Conservation (phyloP, 2,329 filamentous ascomycete genomes). For the Alternaria brassicae region DNA sequence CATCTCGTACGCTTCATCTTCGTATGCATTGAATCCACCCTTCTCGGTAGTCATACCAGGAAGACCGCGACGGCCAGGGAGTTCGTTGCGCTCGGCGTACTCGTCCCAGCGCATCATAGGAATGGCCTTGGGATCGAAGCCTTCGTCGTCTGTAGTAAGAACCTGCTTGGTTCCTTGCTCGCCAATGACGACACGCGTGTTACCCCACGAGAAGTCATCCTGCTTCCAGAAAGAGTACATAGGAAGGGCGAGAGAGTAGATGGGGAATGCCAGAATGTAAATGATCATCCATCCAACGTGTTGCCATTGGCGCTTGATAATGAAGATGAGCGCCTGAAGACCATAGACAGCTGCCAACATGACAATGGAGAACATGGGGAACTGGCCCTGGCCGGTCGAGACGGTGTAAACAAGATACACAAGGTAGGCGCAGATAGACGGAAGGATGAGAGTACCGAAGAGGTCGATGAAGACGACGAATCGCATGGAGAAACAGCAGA, state of each 20-base stretch:
- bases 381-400: constrained; percentile 71
- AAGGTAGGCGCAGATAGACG: constrained; percentile 85
- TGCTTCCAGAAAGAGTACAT: constrained; percentile 99
- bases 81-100: constrained; percentile 83
- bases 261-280: constrained; percentile 92
- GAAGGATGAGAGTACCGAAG: constrained; percentile 88
- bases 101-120: constrained; percentile 97
- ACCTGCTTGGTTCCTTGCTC: constrained; percentile 91
- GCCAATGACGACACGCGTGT: constrained; percentile 94
- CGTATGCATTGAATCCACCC: constrained; percentile 65
- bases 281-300: constrained; percentile 99
- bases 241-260: constrained; percentile 89
- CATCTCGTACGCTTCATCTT: constrained; percentile 87
- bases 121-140: constrained; percentile 89
- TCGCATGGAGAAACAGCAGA: constrained; percentile 98
- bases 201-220: constrained; percentile 99
- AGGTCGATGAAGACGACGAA: constrained; percentile 96
- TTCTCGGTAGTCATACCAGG: constrained; percentile 63
- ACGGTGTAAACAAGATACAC: constrained; percentile 86
- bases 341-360: constrained; percentile 94
- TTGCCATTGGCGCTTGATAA: constrained; percentile 96
- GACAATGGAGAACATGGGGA: constrained; percentile 85
- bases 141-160: constrained; percentile 81
- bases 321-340: constrained; percentile 94
- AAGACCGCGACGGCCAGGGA: constrained; percentile 86